Base-by-base conservation (phyloP, 1,284 basidiomycete species). In the Ceratobasidium theobromae region DNA sequence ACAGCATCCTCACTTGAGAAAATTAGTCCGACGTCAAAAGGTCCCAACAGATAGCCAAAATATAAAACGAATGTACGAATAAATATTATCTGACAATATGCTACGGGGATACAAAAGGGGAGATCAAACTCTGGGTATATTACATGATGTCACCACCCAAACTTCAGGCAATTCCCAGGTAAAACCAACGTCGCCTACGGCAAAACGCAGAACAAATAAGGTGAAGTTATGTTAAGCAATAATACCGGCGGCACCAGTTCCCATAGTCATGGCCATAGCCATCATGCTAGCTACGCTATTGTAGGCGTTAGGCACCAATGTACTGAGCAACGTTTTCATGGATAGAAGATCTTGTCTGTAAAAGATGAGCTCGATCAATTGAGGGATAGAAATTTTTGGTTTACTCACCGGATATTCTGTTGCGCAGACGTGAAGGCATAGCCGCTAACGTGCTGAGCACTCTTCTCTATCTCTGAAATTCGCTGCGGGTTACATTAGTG, bases 321-420 rank as follows among this genome's bases (percentile, higher is more conserved):
- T 45, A 9, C 49, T n/a, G 16, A 64, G 60, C 4, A 49, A 52
- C 30, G n/a, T 64, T 21, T 64, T 64, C 60, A 64, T 64, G 3
- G 49, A 64, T 21, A 43, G n/a, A 12, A 64, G 49, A 25, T 64
- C 60, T 18, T 64, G 38, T 28, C 60, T 64, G 11, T 14, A 30
- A 25, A 28, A 30, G 16, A 40, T 16, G n/a, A 64, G 49, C 28
- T 41, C 21, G 3, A 5, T 23, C n/a, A 21, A 21, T 8, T 49
- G 23, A 11, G 14, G 2, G 3, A 25, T 14, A 1, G 23, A n/a
- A 16, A 30, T 6, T 52, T 52, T 11, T n/a, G 21, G 12, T 14
- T 3, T 16, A 64, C 57, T 28, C 4, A 62, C 60, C 49, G 18
- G 14, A 64, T 64, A n/a, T 53, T 45, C 8, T 41, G 48, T 27